Evolutionary conservation across 129 eudicot genomes (phyloP).

Genomic region (Oenanthe sinensis): DNA sequence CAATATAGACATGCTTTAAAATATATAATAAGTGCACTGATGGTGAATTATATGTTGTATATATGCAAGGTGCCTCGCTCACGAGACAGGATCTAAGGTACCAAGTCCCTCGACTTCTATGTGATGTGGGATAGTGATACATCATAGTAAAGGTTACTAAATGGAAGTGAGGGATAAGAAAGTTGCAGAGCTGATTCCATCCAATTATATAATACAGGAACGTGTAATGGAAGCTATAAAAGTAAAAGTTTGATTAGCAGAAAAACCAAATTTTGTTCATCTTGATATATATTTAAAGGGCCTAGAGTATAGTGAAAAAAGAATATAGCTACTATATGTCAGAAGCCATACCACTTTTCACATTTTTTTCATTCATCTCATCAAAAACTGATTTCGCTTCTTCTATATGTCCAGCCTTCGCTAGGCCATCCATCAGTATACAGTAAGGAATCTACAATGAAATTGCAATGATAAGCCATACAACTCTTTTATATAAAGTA

Average conservation of each 20-base stretch:
- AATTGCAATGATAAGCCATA: constrained; percentile 9
- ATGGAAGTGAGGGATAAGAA: background rate
- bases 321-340: background rate
- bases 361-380: constrained; percentile 57
- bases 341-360: constrained; percentile 52
- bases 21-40: background rate
- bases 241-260: background rate
- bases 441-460: constrained; percentile 82
- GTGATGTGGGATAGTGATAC: background rate
- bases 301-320: background rate
- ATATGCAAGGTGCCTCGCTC: background rate
- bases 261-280: background rate
- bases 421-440: constrained; percentile 85
- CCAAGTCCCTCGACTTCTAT: background rate
- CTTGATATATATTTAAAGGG: background rate
- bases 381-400: constrained; percentile 71
- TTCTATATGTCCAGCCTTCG: constrained; percentile 61
- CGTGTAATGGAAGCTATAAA: background rate
- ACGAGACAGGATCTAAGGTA: background rate
- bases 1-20: background rate
- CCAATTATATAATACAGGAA: background rate
- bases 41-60: background rate
- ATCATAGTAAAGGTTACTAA: background rate
- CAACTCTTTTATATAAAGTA: constrained; percentile 7
- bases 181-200: background rate